Base-by-base conservation (phyloP, 176 grass and related monocot species). In the Oryza punctata region DNA sequence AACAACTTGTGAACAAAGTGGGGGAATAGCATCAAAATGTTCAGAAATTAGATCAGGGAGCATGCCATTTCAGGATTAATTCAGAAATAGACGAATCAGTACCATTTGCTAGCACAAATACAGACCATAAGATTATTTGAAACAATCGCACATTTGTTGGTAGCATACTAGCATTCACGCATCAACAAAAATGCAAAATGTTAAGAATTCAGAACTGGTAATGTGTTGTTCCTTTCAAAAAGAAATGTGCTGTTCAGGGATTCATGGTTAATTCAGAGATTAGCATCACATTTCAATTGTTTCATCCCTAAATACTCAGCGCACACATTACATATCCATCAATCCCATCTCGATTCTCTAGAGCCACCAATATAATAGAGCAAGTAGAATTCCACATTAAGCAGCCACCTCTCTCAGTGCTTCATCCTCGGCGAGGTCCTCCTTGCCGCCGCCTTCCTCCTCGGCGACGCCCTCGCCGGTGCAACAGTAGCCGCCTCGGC, bases 401-500 rank as follows among this genome's bases (percentile, higher is more conserved):
- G 13, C 30, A 38, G 10, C 33, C 2, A 61, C 57, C 15, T 30
- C 15, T 30, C 23, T 90, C 60, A 82, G 78, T 82, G 7, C 46
- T 90, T 87, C 71, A 81, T 87, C 72, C 85, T 82, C 65, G 85
- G 72, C 14, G 85, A 82, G 6, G 50, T 63, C 72, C 85, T 81
- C 64, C 72, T 69, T 45, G 45, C 12, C 29, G 54, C 38, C 24
- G 65, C 65, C 74, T 68, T 92, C 65, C 87, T 92, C 79, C 67
- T 90, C 7, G 69, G 87, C 5, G 87, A 92, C 15, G 81, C 71
- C 82, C 85, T 90, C 61, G 73, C 85, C 16, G 70, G 52, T 13
- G 52, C 59, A 63, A 10, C 77, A 23, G 59, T 2, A 71, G 65
- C 78, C 29, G 24, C 38, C 10, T 10, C n/a, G 21, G 70, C 11